phyloP scores from a whole-genome alignment of 73 alveolate species.

The Durusdinium trenchii region DNA sequence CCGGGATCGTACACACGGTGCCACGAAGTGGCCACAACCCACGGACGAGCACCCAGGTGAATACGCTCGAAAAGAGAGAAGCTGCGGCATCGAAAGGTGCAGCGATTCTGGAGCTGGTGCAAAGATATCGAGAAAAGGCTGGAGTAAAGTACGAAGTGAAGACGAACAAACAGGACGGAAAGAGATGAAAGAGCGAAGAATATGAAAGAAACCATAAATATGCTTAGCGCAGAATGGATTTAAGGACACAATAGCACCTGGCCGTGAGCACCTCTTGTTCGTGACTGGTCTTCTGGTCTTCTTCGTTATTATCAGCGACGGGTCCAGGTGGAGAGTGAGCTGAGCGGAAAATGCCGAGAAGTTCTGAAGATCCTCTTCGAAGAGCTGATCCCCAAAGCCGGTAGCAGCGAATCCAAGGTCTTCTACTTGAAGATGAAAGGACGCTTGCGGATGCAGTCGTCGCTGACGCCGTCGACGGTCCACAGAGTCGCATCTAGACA shows the following conservation, averaged over 20 bases:
- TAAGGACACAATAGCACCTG: background rate
- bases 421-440: slow-evolving; percentile 95
- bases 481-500: background rate
- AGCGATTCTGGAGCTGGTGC: slow-evolving; percentile 89
- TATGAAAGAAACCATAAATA: background rate
- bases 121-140: slow-evolving; percentile 78
- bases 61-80: slow-evolving; percentile 78
- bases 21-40: background rate
- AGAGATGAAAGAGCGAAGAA: background rate
- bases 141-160: background rate
- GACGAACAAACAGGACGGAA: background rate
- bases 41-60: slow-evolving; percentile 1
- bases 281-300: too few relatives aligned
- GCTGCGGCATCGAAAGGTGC: slow-evolving; percentile 81
- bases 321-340: slow-evolving; percentile 61
- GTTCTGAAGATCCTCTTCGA: slow-evolving; percentile 83
- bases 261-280: background rate
- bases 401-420: slow-evolving; percentile 86
- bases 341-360: slow-evolving; percentile 62
- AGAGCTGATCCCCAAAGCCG: slow-evolving; percentile 85
- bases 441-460: background rate
- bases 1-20: background rate
- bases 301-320: too few relatives aligned
- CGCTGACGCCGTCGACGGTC: background rate
- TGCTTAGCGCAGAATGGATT: background rate